phyloP scores from a whole-genome alignment of 805 yeast genomes.

The Scheffersomyces stipitis region DNA sequence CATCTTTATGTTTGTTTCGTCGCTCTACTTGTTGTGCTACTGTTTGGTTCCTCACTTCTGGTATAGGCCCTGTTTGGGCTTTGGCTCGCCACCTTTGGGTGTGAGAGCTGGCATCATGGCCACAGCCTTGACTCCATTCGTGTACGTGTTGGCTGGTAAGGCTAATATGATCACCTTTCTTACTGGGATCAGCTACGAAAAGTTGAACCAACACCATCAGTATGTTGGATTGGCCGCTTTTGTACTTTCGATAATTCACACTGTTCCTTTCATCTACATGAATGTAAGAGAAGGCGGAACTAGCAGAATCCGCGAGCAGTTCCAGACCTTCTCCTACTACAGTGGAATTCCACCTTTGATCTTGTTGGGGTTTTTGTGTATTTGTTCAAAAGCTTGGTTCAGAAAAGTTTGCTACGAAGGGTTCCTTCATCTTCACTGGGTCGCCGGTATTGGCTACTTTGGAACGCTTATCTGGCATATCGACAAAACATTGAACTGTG shows the following conservation, averaged over 20 bases:
- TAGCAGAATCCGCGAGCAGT: constrained; percentile 14
- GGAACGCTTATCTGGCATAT: constrained; percentile 49
- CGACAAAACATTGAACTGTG: constrained; percentile 29
- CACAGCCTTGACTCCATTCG: constrained; percentile 50
- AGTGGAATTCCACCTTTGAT: constrained; percentile 53
- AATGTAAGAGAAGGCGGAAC: constrained; percentile 50
- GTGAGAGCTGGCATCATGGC: constrained; percentile 54
- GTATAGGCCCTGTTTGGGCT: constrained; percentile 52
- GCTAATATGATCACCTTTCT: constrained; percentile 47
- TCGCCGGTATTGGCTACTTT: constrained; percentile 48
- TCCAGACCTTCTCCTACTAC: constrained; percentile 17
- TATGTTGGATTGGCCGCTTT: constrained; percentile 44
- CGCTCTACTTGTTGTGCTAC: constrained; percentile 31
- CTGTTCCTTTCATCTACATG: constrained; percentile 50
- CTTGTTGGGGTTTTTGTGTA: constrained; percentile 42
- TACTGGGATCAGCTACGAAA: constrained; percentile 58
- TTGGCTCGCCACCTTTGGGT: constrained; percentile 61
- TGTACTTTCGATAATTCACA: constrained; percentile 48
- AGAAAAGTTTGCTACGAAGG: constrained; percentile 45
- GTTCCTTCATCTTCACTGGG: constrained; percentile 55
- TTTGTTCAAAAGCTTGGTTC: constrained; percentile 40
- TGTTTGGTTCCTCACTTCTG: constrained; percentile 50
- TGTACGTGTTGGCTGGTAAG: constrained; percentile 52
- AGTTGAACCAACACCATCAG: constrained; percentile 52
- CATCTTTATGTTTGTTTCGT: constrained; percentile 34